Evolutionary conservation across 164 flowering plant genomes (phyloP), one percentile per base, ranked within the genome.

Genomic region (Berberis vulgaris): DNA sequence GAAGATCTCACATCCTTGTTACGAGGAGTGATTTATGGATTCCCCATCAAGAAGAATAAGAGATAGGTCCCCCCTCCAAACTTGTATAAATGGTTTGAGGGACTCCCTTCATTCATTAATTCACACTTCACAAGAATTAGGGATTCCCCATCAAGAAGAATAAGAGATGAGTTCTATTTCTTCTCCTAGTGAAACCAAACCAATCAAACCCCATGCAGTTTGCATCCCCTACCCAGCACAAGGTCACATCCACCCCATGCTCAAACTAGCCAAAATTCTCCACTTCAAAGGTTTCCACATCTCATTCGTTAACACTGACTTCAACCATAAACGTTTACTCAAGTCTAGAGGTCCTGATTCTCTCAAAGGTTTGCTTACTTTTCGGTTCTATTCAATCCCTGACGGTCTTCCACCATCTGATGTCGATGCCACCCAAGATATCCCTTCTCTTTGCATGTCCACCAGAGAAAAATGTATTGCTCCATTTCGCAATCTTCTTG

Each of bases 361-460:
- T 13, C 68, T 81, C 26, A 54, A 54, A 2, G 82, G 73, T 50
- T 26, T 69, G 3, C 66, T 76, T 0, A 63, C 63, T 41, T 83
- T 83, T 60, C 71, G 64, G 1, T 83, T 79, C 63, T 74, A 67
- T 6, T 60, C 78, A 43, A 80, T 83, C 40, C 80, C 82, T 2
- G 87, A 81, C 54, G 83, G 87, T 26, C 76, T 83, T 10, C 82
- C 80, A 1, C 73, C 74, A 0, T 47, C 77, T 0, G 75, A 78
- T 44, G 53, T n/a, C 2, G 76, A 79, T 6, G 71, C 65, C 59
- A 79, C 82, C 41, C 86, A 82, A 61, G 78, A 81, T 59, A 67
- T 79, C 11, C 78, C 81, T 0, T 39, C 76, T 7, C 72, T 81
- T 7, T 77, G 77, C 13, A 43, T 9, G 2, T 77, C 81, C 59